Evolutionary conservation across 2,329 filamentous ascomycete genomes (phyloP).

Genomic region (Hypoxylon sp.): DNA sequence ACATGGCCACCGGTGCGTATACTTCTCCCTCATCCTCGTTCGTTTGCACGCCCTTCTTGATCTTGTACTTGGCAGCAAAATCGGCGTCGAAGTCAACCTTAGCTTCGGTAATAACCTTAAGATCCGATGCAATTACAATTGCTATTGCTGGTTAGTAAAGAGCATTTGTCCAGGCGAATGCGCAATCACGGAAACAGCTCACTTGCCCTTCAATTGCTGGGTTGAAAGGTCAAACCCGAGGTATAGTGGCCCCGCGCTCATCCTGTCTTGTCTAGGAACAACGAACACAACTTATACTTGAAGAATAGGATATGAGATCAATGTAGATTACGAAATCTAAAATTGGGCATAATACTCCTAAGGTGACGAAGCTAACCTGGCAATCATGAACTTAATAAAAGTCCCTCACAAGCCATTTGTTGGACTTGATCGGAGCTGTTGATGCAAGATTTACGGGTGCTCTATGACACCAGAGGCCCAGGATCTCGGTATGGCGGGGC

Average conservation of each 20-base stretch:
- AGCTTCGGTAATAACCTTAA: slow-evolving; percentile 84
- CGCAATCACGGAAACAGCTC: slow-evolving; percentile 1
- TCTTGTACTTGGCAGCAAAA: slow-evolving; percentile 77
- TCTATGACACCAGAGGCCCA: slow-evolving; percentile 35
- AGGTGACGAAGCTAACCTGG: slow-evolving; percentile 10
- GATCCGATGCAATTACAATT: slow-evolving; percentile 84
- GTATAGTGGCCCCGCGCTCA: slow-evolving; percentile 74
- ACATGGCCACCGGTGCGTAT: slow-evolving; percentile 92
- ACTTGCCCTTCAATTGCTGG: slow-evolving; percentile 89
- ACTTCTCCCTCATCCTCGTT: slow-evolving; percentile 89
- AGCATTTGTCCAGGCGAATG: background rate
- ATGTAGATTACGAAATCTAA: slow-evolving; percentile 19
- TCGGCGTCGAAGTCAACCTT: slow-evolving; percentile 97
- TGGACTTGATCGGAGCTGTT: slow-evolving; percentile 24
- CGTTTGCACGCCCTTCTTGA: slow-evolving; percentile 88
- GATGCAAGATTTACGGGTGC: slow-evolving; percentile 39
- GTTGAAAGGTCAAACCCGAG: slow-evolving; percentile 96
- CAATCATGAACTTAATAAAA: slow-evolving; percentile 23
- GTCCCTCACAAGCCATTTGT: slow-evolving; percentile 25
- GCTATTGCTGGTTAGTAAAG: slow-evolving; percentile 61
- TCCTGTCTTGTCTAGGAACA: slow-evolving; percentile 39
- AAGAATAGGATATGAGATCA: slow-evolving; percentile 6
- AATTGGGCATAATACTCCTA: background rate
- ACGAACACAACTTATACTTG: slow-evolving; percentile 3
- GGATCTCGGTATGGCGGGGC: slow-evolving; percentile 42